These are phyloP conservation scores for Xylariaceae sp. DNA, from an alignment of 2,329 filamentous ascomycete genomes.

Conservation along the genomic window DNA sequence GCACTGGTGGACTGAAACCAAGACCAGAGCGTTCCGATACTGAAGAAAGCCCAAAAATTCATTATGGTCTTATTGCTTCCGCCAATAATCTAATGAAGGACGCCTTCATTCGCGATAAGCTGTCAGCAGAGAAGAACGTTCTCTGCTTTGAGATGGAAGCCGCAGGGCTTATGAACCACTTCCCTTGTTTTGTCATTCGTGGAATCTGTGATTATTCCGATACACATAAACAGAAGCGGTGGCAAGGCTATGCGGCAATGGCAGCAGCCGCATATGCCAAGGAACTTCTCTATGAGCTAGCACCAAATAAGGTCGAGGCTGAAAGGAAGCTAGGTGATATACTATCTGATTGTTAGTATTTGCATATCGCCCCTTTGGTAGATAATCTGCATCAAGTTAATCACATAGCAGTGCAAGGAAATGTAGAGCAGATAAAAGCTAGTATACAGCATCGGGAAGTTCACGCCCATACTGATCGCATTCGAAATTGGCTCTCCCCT, in stretches of 20 bases:
- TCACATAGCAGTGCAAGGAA: background rate
- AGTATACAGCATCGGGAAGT: background rate
- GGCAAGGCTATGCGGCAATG: background rate
- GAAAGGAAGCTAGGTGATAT: background rate
- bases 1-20: background rate
- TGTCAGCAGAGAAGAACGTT: background rate
- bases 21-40: background rate
- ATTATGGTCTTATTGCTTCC: slow-evolving; percentile 27
- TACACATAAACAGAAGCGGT: background rate
- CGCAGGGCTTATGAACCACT: background rate
- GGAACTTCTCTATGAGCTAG: background rate
- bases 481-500: slow-evolving; percentile 30
- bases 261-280: background rate
- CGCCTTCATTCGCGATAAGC: background rate
- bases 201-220: background rate
- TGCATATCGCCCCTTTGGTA: background rate
- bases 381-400: background rate
- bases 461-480: slow-evolving; percentile 6
- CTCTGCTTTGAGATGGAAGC: slow-evolving; percentile 1
- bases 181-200: background rate
- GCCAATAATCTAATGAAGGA: background rate
- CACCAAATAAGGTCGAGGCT: background rate
- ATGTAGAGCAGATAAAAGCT: background rate
- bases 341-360: background rate
- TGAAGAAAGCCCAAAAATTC: slow-evolving; percentile 24